phyloP scores from a whole-genome alignment of 2,329 filamentous ascomycete genomes.

The Coniochaeta sp. region DNA sequence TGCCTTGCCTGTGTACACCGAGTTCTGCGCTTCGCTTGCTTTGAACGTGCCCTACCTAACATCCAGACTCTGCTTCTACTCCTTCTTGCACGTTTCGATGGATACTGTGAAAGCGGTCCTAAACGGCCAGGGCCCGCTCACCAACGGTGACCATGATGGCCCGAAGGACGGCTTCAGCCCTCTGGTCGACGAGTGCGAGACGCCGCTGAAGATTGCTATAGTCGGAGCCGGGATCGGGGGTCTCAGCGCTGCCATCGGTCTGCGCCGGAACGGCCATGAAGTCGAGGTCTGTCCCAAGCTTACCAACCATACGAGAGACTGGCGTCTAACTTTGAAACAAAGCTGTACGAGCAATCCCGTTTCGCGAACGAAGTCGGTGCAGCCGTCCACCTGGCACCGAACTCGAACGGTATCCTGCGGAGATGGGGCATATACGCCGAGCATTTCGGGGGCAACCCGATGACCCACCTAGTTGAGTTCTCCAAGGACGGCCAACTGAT shows the following conservation, averaged over 20 bases:
- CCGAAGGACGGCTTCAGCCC: background rate
- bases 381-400: slow-evolving; percentile 56
- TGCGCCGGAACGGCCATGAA: slow-evolving; percentile 43
- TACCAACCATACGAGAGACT: background rate
- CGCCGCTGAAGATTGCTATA: slow-evolving; percentile 15
- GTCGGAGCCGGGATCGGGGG: slow-evolving; percentile 43
- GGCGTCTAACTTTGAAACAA: background rate
- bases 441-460: slow-evolving; percentile 24
- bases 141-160: background rate
- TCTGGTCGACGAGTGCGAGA: background rate
- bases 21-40: background rate
- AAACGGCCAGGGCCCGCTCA: background rate
- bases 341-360: slow-evolving; percentile 42
- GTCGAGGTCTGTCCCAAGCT: slow-evolving; percentile 21
- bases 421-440: slow-evolving; percentile 29
- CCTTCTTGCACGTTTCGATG: background rate
- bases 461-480: slow-evolving; percentile 16
- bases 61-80: background rate
- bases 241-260: slow-evolving; percentile 41
- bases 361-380: slow-evolving; percentile 51
- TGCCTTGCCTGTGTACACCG: no score
- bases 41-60: background rate
- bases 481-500: slow-evolving; percentile 11
- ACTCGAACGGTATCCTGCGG: slow-evolving; percentile 49
- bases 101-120: background rate